A percentile compares a stretch with the other conserved stretches of the same genome.
Evolutionary conservation across 805 yeast genomes (phyloP).

Genomic region (Pichia deserticola): DNA sequence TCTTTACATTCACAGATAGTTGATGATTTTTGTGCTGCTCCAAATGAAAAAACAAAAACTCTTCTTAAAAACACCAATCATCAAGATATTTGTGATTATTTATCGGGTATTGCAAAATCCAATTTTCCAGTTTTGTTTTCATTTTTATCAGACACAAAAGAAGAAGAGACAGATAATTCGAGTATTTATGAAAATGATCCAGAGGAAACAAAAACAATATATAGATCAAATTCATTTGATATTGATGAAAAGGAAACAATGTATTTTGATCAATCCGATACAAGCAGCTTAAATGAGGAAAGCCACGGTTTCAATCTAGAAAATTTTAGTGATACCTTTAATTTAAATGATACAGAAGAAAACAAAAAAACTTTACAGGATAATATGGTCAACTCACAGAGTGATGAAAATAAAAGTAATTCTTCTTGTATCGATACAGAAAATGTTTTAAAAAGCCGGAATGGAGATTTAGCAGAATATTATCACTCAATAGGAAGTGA

Average conservation of each 20-base stretch:
- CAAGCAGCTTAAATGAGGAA: not conserved
- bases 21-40: no score
- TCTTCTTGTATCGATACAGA: no score
- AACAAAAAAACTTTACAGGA: not conserved
- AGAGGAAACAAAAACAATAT: constrained; percentile 10
- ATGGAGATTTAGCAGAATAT: not conserved
- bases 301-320: constrained; percentile 3
- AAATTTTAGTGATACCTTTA: constrained; percentile 4
- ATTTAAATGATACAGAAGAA: not conserved
- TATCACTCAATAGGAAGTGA: not conserved
- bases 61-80: no score
- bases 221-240: constrained; percentile 9
- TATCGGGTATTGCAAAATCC: not conserved
- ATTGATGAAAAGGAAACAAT: not conserved
- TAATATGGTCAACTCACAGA: not conserved
- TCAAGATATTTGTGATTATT: not conserved
- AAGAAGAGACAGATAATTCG: not conserved
- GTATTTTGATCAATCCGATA: no score
- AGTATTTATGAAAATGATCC: constrained; percentile 9
- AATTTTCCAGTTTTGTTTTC: not conserved
- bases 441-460: not conserved
- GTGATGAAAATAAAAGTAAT: no score
- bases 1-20: no score
- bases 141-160: not conserved
- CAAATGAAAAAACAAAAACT: no score